Evolutionary conservation across 2,329 filamentous ascomycete genomes (phyloP), one percentile per base, ranked within the genome.

Genomic region (Aspergillus nomiae): DNA sequence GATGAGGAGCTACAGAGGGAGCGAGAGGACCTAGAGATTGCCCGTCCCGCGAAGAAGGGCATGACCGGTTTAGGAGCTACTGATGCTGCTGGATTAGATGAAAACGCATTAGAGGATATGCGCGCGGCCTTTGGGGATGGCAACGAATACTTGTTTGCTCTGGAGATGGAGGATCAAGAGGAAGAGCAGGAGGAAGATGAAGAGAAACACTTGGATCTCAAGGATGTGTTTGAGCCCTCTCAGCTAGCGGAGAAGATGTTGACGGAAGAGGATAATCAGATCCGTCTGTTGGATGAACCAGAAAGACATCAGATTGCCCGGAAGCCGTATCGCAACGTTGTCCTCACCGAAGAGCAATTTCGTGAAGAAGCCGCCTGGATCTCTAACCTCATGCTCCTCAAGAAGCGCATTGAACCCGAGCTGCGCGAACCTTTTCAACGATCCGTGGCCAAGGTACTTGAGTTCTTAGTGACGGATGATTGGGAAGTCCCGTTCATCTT

Each of bases 401-500:
- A 95, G 79, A 97, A 97, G 78, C 85, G 88, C 24, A 82, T 96
- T 28, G 83, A 87, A 3, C 78, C 83, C 48, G 91, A 94, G 65
- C 84, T 97, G 58, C 88, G 91, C 59, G 86, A 87, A 38, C 92
- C 93, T 0, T 98, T 99, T 77, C 89, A 92, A 72, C 91, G 91
- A 71, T 92, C 94, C 6, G 90, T 99, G 60, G 89, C 89, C 69
- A 96, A 97, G 77, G 94, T 98, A 12, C 85, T 99, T 45, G 92
- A 97, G 72, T 97, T 98, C 75, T 92, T 99, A 78, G 92, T 97
- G 57, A 88, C 94, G 4, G 94, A 98, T 67, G 92, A 96, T 69
- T 92, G 94, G 70, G 95, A 99, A 77, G 93, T 97, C 1, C 94
- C 95, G 0, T 99, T 97, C 77, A 95, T 99, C 70, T 97, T 97